These are phyloP conservation scores for Alternaria sp. DNA, from an alignment of 2,329 filamentous ascomycete genomes.

Conservation along the genomic window DNA sequence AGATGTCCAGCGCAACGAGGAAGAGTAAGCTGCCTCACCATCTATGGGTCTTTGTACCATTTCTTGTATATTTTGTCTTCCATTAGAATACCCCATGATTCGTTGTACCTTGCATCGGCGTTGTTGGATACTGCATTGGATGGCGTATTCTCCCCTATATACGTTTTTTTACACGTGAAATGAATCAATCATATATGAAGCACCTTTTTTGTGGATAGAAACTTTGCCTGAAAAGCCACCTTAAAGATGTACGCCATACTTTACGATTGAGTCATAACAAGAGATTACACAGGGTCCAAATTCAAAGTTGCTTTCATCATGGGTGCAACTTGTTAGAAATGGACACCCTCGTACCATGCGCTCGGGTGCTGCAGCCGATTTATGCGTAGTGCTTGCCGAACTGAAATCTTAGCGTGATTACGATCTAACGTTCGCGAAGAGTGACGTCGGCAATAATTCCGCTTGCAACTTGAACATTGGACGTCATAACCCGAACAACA, in stretches of 20 bases:
- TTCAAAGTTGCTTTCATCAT: background rate
- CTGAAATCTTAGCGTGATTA: constrained; percentile 16
- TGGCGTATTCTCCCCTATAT: background rate
- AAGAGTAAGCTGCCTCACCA: constrained; percentile 4
- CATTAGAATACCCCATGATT: constrained; percentile 8
- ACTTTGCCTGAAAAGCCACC: too few relatives aligned
- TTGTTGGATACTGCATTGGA: background rate
- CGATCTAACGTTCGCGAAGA: constrained; percentile 18
- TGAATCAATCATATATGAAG: background rate
- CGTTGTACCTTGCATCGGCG: background rate
- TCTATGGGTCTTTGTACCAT: background rate
- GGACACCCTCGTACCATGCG: background rate
- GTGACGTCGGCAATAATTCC: constrained; percentile 37
- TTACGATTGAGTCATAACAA: too few relatives aligned
- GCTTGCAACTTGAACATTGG: constrained; percentile 9
- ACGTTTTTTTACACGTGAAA: background rate
- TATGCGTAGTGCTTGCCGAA: background rate
- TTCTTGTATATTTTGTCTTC: background rate
- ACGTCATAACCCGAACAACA: background rate
- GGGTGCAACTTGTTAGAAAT: too few relatives aligned
- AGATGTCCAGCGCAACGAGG: constrained; percentile 56
- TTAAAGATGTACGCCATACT: too few relatives aligned
- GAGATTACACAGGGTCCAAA: background rate
- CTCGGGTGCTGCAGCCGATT: background rate
- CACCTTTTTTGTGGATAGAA: background rate